Conservation (phyloP, 2,329 filamentous ascomycete genomes). For the Waltergamsia citrina region DNA sequence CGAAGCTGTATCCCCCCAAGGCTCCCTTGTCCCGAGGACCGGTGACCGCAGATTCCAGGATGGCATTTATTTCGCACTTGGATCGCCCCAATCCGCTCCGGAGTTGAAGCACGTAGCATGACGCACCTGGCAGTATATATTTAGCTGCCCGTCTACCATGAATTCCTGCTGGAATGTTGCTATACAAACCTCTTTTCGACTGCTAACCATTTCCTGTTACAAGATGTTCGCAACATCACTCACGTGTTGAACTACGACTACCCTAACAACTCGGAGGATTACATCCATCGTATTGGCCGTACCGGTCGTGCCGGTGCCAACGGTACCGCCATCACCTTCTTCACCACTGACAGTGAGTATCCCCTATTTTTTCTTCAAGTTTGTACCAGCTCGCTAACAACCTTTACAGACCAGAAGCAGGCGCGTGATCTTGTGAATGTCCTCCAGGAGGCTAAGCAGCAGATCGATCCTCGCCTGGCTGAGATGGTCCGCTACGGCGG, state of each 20-base stretch:
- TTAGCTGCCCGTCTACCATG: constrained; percentile 27
- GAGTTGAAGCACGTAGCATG: too few species aligned
- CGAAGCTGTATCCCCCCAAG: constrained; percentile 53
- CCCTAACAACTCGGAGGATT: constrained; percentile 98
- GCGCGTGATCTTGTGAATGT: constrained; percentile 93
- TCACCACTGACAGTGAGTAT: constrained; percentile 95
- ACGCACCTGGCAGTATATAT: constrained; percentile 38
- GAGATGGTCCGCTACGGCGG: constrained; percentile 95
- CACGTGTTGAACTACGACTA: constrained; percentile 99
- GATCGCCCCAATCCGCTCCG: constrained; percentile 49
- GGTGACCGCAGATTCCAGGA: constrained; percentile 41
- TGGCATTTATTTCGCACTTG: constrained; percentile 48
- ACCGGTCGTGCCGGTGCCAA: constrained; percentile 91
- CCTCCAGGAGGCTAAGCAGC: constrained; percentile 93
- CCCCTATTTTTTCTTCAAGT: background rate
- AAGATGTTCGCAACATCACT: constrained; percentile 99
- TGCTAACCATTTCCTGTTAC: constrained; percentile 64
- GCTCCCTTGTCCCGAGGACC: constrained; percentile 48
- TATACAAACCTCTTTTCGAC: constrained; percentile 42
- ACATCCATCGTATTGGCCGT: constrained; percentile 93
- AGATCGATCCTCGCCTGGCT: constrained; percentile 88
- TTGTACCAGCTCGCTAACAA: constrained; percentile 22
- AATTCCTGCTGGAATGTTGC: constrained; percentile 27
- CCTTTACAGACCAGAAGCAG: constrained; percentile 69
- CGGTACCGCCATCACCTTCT: constrained; percentile 95